Base-by-base conservation (phyloP, 441 rosid species). In the Kokia cookei region DNA sequence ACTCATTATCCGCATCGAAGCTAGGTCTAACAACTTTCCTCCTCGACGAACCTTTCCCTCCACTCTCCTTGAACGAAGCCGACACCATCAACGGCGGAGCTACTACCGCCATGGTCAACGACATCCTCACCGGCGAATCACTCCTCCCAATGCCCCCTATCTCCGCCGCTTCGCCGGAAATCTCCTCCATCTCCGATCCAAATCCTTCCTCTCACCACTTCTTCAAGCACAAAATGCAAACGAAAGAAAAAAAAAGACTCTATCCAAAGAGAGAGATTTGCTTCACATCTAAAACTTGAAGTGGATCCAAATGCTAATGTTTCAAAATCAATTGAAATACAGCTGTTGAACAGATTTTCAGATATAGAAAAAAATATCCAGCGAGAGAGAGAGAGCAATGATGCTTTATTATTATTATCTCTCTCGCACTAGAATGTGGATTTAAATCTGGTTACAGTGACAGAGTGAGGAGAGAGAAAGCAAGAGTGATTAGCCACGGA, bases 1-100 rank as follows among this genome's bases (percentile, higher is more conserved):
- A 86, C 84, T 95, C 99, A 74, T 93, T 95, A 72, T 95, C 99
- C 59, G 96, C 93, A 80, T 95, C 99, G 68, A 95, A 90, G 89
- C 98, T 93, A 48, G 91, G 94, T 83, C 93, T 84, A 65, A 89
- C 78, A 48, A 89, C 80, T 75, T 97, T 80, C 80, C 99, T 85
- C 75, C 91, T 74, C 60, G 90, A 85, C 61, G 92, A 81, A 76
- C 82, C 81, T 83, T 82, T 90, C 55, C 93, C 84, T 71, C 75
- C 80, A 72, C 80, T 89, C 63, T 93, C 98, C 80, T 86, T 95
- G 79, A 89, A 90, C 53, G 98, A 95, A 47, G 91, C 88, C 58
- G 96, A 87, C 78, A 78, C 83, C 17, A 83, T 79, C 37, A 90
- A 80, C 3, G 91, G 84, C 63, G 85, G 85, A 17, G 81, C 3